These are phyloP conservation scores for Mortierella sp. DNA, from an alignment of 371 early-diverging fungal species.

Conservation along the genomic window DNA sequence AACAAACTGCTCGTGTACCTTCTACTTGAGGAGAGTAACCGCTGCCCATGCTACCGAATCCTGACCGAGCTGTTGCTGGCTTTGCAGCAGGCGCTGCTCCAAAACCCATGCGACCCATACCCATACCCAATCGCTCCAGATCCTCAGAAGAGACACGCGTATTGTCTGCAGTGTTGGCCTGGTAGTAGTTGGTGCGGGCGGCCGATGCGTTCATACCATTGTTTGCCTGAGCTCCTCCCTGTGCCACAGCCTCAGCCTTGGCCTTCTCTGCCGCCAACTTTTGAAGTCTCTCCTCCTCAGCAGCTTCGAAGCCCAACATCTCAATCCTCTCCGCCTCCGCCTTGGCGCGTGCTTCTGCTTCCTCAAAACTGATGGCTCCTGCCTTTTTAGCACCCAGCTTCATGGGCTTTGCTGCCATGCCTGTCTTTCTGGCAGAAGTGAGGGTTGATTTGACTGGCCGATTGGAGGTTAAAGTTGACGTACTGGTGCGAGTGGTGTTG, in stretches of 20 bases:
- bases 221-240: conserved; percentile 6
- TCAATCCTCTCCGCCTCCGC: conserved; percentile 82
- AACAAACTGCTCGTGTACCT: conserved; percentile 20
- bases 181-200: conserved; percentile 38
- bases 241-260: conserved; percentile 19
- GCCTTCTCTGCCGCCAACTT: conserved; percentile 39
- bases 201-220: conserved; percentile 12
- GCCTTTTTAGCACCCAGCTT: conserved; percentile 87
- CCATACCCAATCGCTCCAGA: conserved; percentile 85
- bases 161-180: conserved; percentile 41
- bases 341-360: conserved; percentile 88
- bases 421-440: conserved; percentile 58
- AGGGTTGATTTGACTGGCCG: conserved; percentile 55
- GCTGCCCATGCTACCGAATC: conserved; percentile 43
- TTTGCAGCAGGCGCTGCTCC: conserved; percentile 57
- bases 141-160: conserved; percentile 59
- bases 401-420: conserved; percentile 69
- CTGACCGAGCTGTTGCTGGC: conserved; percentile 24
- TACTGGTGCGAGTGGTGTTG: conserved; percentile 7
- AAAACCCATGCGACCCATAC: conserved; percentile 82
- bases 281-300: conserved; percentile 64
- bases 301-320: conserved; percentile 78
- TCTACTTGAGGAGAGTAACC: conserved; percentile 49
- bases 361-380: conserved; percentile 90
- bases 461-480: conserved; percentile 31